Base-by-base conservation (phyloP, 2,329 filamentous ascomycete species). In the Monosporascus sp. region DNA sequence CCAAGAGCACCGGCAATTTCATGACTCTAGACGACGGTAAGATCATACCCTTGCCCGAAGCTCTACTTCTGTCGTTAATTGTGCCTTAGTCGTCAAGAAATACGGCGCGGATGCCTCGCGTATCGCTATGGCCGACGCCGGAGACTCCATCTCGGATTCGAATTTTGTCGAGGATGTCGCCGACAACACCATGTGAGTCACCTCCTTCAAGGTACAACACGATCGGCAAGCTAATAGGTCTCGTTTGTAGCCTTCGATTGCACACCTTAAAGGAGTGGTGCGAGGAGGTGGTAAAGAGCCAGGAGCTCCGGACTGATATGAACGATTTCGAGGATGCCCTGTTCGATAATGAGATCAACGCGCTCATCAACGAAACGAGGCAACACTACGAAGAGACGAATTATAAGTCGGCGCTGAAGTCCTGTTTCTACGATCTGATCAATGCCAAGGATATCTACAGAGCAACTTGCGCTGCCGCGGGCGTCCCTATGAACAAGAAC, bases 81-180 rank as follows among this genome's bases (percentile, higher is more conserved):
- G 11, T 14, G 11, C 9, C 31, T 34, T 14, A 34, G 82, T 92
- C 31, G 87, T 93, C 15, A 81, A 85, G 62, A 99, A 99, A 71
- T 99, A 94, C 64, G 94, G 94, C 65, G 93, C 94, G 8, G 94
- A 97, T 69, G 94, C 94, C 14, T 88, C 88, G 44, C 84, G 93
- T 68, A 88, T 97, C 63, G 91, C 92, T 3, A 84, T 99, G 57
- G 93, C 93, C 18, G 94, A 99, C 70, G 91, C 91, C 14, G 94
- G 94, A 63, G 94, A 99, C 66, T 90, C 89, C 58, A 91, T 97
- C 57, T 88, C 90, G 58, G 94, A 99, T 71, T 92, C 93, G 63
- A 99, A 99, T 77, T 96, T 99, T 60, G 94, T 97, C 66, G 94
- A 99, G 75, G 84, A 88, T 51, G 91, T 97, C 39, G 94, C 94